phyloP scores from a whole-genome alignment of 306 rosid species.

The Astragalus glycyphyllos region DNA sequence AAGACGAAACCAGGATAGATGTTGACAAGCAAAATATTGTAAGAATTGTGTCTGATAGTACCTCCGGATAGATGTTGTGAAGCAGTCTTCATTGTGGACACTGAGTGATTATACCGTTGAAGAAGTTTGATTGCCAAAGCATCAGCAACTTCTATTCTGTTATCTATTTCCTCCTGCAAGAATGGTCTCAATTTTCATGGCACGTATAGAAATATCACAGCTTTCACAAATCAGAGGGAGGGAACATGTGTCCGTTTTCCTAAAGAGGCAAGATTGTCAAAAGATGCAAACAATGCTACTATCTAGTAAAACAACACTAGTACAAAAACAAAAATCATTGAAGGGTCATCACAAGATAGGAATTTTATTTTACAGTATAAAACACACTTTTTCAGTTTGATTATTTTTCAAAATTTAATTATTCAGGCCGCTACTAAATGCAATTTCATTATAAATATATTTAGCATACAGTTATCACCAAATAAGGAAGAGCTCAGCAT shows the following conservation, averaged over 20 bases:
- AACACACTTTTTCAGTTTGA: slow-evolving; percentile 13
- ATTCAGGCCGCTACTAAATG: slow-evolving; percentile 21
- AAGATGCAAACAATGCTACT: slow-evolving; percentile 9
- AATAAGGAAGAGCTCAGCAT: slow-evolving; percentile 9
- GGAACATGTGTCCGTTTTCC: slow-evolving; percentile 27
- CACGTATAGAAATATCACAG: slow-evolving; percentile 16
- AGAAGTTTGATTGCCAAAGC: slow-evolving; percentile 87
- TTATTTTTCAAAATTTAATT: neutral
- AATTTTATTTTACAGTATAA: slow-evolving; percentile 14
- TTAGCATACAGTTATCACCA: slow-evolving; percentile 23
- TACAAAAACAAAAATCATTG: slow-evolving; percentile 9
- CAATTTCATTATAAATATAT: neutral
- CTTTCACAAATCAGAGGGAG: slow-evolving; percentile 11
- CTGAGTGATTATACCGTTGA: slow-evolving; percentile 81
- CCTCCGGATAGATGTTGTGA: slow-evolving; percentile 94
- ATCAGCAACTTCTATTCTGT: slow-evolving; percentile 81
- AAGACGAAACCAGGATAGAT: slow-evolving; percentile 69
- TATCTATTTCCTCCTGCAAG: slow-evolving; percentile 86
- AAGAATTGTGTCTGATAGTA: slow-evolving; percentile 41
- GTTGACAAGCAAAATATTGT: slow-evolving; percentile 61
- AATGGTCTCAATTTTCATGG: slow-evolving; percentile 30
- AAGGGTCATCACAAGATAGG: slow-evolving; percentile 11
- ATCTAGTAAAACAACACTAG: slow-evolving; percentile 9
- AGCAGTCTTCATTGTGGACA: slow-evolving; percentile 75
- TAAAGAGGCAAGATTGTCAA: slow-evolving; percentile 12